Evolutionary conservation across 1,284 basidiomycete genomes (phyloP), one percentile per base, ranked within the genome.

Genomic region (Apiotrichum brassicae): DNA sequence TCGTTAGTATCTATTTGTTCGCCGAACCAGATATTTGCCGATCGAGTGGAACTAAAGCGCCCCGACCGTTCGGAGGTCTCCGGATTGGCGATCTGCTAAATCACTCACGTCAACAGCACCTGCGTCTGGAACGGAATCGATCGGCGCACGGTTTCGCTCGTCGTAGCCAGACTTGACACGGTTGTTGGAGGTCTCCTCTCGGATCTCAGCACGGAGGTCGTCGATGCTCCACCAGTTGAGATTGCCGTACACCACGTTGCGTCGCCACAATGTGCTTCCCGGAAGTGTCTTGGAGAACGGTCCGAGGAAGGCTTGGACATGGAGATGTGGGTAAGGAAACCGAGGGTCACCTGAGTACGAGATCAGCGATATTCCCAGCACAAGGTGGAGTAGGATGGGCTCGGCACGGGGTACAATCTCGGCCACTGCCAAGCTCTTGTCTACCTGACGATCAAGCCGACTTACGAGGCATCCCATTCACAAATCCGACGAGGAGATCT

Each of bases 191-290:
- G 66, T 62, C 33, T 58, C 60, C 52, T 74, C 71, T 19, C 71
- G 71, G 35, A 74, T 74, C 57, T 74, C 72, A 12, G 72, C 72
- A 13, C 67, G 58, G 26, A 74, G 56, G 56, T 74, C 72, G 40
- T 72, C 67, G 13, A 72, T 38, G 5, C 52, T 53, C 66, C 69
- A 74, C 70, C 71, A 72, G 43, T 71, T 71, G 30, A 68, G 43
- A 5, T 39, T 32, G n/a, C 63, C 62, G 56, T 67, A 70, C 0
- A 69, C 63, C 12, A 72, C 58, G 26, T 64, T 69, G n/a, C 71
- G 64, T 1, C 70, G 59, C 54, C 59, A 72, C 51, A 70, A 58
- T 4, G 62, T 60, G 16, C 65, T 62, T 12, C 69, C 67, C 1
- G 69, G 63, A 1, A 64, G 51, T 3, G 49, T 53, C 11, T 60